Evolutionary conservation across 2,329 filamentous ascomycete species (phyloP).

Genomic region (Cladophialophora chaetospira): DNA sequence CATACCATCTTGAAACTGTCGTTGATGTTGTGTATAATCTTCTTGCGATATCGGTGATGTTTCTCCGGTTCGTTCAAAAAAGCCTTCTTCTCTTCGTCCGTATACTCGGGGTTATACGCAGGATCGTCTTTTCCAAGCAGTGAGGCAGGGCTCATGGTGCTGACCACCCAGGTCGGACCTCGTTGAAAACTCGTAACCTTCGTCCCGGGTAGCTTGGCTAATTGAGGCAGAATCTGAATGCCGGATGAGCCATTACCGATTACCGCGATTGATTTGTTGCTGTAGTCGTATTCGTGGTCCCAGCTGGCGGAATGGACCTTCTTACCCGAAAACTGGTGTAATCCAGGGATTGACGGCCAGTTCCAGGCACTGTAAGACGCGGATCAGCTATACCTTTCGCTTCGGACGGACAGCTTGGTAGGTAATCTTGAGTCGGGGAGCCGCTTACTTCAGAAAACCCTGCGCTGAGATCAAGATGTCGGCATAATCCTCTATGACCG

Average conservation of each 20-base stretch:
- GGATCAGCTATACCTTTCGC: not conserved
- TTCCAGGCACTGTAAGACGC: conserved; percentile 1
- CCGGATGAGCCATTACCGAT: conserved; percentile 41
- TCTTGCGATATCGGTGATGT: conserved; percentile 41
- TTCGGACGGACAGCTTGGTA: too few relatives aligned
- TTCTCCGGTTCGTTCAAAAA: conserved; percentile 34
- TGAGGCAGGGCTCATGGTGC: conserved; percentile 33
- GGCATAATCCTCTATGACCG: conserved; percentile 32
- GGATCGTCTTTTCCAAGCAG: conserved; percentile 28
- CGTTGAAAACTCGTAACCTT: conserved; percentile 39
- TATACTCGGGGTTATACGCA: conserved; percentile 30
- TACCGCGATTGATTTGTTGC: conserved; percentile 35
- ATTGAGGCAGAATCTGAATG: conserved; percentile 43
- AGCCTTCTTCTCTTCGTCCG: conserved; percentile 37
- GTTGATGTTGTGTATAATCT: conserved; percentile 33
- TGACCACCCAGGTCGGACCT: conserved; percentile 38
- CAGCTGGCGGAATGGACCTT: conserved; percentile 36
- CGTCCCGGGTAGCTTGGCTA: conserved; percentile 25
- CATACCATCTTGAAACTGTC: conserved; percentile 24
- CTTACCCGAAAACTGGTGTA: conserved; percentile 34
- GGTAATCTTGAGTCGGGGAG: too few relatives aligned
- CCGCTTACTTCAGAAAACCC: conserved; percentile 49
- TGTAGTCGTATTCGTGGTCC: conserved; percentile 34
- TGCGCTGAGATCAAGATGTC: conserved; percentile 61
- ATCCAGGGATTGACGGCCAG: conserved; percentile 37